Percentiles rank a stretch among this genome's conserved stretches.
Evolutionary conservation across 1,284 basidiomycete genomes (phyloP).

Genomic region (Ganoderma leucocontextum): DNA sequence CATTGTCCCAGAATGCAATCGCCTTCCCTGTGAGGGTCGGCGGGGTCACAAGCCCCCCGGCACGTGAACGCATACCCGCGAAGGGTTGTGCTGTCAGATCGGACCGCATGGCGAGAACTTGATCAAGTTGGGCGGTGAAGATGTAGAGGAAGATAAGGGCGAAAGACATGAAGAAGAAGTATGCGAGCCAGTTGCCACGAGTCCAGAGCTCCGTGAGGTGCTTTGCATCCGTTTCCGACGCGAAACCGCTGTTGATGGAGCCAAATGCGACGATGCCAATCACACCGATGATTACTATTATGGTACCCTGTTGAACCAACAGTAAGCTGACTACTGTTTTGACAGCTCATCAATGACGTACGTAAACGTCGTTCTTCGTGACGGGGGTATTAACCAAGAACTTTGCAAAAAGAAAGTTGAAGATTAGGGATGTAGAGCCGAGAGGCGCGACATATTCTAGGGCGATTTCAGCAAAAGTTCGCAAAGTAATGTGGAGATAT

Average conservation of each 20-base stretch:
- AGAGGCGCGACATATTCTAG: conserved; percentile 87
- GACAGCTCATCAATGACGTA: conserved; percentile 43
- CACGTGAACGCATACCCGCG: conserved; percentile 49
- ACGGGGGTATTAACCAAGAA: conserved; percentile 86
- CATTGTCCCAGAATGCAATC: conserved; percentile 50
- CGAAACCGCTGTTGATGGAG: conserved; percentile 81
- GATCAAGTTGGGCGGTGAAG: conserved; percentile 71
- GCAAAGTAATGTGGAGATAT: background rate
- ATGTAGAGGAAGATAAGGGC: conserved; percentile 74
- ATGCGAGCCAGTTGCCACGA: conserved; percentile 86
- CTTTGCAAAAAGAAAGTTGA: conserved; percentile 89
- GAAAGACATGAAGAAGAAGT: conserved; percentile 81
- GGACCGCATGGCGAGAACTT: conserved; percentile 67
- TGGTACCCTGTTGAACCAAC: conserved; percentile 66
- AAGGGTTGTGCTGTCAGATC: conserved; percentile 70
- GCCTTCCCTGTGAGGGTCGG: conserved; percentile 43
- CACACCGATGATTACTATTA: conserved; percentile 83
- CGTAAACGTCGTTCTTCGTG: conserved; percentile 81
- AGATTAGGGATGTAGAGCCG: conserved; percentile 85
- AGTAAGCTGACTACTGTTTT: conserved; percentile 5
- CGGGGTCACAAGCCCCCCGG: conserved; percentile 34
- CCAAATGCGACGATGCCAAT: conserved; percentile 88
- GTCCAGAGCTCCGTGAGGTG: conserved; percentile 86
- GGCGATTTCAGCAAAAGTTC: background rate
- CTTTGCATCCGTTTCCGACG: conserved; percentile 70